Base-by-base conservation (phyloP, 2,329 filamentous ascomycete genomes). In the Ophiocordyceps polyrhachis-furcata region DNA sequence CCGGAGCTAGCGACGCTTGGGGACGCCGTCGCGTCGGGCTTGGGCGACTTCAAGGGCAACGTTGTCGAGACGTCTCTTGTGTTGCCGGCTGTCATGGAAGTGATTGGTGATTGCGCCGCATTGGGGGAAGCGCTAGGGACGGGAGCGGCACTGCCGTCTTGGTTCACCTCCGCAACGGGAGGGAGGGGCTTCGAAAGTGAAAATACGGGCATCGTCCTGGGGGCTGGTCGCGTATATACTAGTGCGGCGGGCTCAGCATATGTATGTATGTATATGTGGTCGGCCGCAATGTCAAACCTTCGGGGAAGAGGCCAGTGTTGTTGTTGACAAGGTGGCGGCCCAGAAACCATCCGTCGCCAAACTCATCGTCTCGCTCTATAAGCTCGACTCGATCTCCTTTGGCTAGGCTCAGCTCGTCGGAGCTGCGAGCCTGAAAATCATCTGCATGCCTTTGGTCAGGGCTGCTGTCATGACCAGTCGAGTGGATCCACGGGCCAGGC, bases 401-500 rank as follows among this genome's bases (percentile, higher is more conserved):
- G 45, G 76, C 70, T 51, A 98, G 71, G 53, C 78, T 93, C 57
- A 98, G 71, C 69, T 98, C 91, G 64, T 98, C 91, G 47, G 84
- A 82, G 62, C 87, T 93, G 52, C 91, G 79, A 47, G 89, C 88
- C 53, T 79, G 70, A 61, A 98, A 96, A 64, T 95, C 87, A 65
- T 98, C 86, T 93, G 47, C 23, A 14, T 25, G 42, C 15, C 21
- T 17, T 17, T 42, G 47, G 29, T 29, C 25, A 46, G 50, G 46
- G 17, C 41, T 46, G 42, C 44, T 7, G 9, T 28, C 25, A 28
- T 28, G 2, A 7, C 25, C 25, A 28, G 25, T 11, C 25, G 25
- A 28, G 25, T 11, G 25, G 25, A 28, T 28, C 25, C 25, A 28
- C 2, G 5, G 25, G 25, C 20, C 4, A 14, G 20, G 37, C 20